Base-by-base conservation (phyloP, 768 basidiomycete genomes). In the Boletus rex-veris region DNA sequence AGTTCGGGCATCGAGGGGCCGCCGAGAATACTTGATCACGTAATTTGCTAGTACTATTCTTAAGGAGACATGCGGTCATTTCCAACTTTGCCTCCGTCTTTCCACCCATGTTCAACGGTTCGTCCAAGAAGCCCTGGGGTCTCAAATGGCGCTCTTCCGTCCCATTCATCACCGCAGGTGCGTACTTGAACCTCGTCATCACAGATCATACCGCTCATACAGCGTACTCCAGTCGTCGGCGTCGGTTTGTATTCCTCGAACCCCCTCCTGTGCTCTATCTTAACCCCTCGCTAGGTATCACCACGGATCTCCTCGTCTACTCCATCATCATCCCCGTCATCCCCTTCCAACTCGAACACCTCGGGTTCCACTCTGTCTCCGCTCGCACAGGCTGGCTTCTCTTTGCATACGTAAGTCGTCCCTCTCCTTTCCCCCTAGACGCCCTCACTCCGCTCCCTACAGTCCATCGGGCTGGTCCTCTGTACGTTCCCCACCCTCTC, bases 311-410 rank as follows among this genome's bases (percentile, higher is more conserved):
- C 1, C 65, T 85, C n/a, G 78, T 82, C 10, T 85, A 85, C 59
- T 80, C 82, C 5, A 73, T 82, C 26, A 80, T 84, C 52, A 78
- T 84, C 31, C 84, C 84, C 9, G 82, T 85, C 30, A 74, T 85
- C 52, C 83, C 84, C 2, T 85, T 85, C 60, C 83, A 81, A 33
- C 76, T 86, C 21, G 77, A 83, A 59, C 64, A 52, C 6, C 73
- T 85, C 44, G 67, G 74, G 0, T 80, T 80, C 52, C 61, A 64
- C 8, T 50, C 68, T 11, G 75, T 82, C 21, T 83, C 82, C 33
- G 71, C 74, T 3, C 74, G 76, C 30, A 75, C 80, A 0, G 83
- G 84, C 30, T 86, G 83, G 83, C 69, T 86, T 3, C 70, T 85
- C 15, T 83, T 79, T 58, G 76, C 80, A 54, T 85, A 77, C 55